Evolutionary conservation across 495 filamentous ascomycete species (phyloP).

Genomic region (Penicillium coffeae): DNA sequence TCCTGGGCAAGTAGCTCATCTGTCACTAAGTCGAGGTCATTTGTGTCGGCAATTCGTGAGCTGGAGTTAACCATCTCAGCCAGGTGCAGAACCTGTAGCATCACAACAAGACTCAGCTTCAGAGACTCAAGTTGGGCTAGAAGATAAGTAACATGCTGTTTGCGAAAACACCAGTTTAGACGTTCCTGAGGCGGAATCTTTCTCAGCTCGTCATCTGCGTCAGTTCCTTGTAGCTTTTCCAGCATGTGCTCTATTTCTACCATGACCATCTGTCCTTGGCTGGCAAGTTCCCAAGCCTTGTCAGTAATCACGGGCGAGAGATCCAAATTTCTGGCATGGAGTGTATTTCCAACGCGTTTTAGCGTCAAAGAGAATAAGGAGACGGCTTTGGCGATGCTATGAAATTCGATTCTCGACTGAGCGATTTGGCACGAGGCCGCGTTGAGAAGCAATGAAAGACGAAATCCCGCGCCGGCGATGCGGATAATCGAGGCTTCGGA

Average conservation of each 20-base stretch:
- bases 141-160: conserved; percentile 42
- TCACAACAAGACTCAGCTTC: conserved; percentile 42
- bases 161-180: conserved; percentile 43
- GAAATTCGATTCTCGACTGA: conserved; percentile 41
- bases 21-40: not conserved
- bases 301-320: conserved; percentile 30
- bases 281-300: conserved; percentile 38
- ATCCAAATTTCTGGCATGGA: conserved; percentile 26
- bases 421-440: conserved; percentile 41
- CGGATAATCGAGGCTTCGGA: conserved; percentile 28
- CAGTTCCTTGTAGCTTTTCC: conserved; percentile 34
- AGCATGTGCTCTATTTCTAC: conserved; percentile 45
- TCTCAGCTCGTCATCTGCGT: conserved; percentile 26
- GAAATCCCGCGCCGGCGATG: conserved; percentile 40
- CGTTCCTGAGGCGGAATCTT: conserved; percentile 34
- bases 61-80: conserved; percentile 22
- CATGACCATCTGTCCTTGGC: conserved; percentile 39
- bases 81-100: conserved; percentile 39
- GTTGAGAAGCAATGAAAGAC: conserved; percentile 43
- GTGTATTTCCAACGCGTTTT: conserved; percentile 35
- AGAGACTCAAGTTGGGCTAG: conserved; percentile 43
- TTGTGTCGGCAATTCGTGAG: not conserved
- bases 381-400: conserved; percentile 44
- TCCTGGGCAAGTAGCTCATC: conserved; percentile 39
- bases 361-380: conserved; percentile 42